These are phyloP conservation scores for Balansia obtecta DNA, from an alignment of 2,329 filamentous ascomycete species.

Conservation along the genomic window DNA sequence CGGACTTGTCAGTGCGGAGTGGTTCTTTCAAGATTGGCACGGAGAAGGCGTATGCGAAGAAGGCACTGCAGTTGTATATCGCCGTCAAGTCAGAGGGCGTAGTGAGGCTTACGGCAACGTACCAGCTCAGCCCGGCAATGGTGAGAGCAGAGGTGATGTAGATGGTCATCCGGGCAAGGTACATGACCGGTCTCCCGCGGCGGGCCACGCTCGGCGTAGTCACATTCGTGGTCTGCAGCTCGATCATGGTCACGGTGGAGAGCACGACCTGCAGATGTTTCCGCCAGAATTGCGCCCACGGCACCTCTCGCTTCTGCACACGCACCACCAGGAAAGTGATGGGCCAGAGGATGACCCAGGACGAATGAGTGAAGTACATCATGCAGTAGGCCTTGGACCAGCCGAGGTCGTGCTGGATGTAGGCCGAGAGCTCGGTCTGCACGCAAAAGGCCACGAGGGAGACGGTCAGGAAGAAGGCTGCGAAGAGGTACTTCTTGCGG, in stretches of 20 bases:
- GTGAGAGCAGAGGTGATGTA: constrained; percentile 79
- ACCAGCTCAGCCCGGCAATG: constrained; percentile 87
- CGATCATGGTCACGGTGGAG: constrained; percentile 65
- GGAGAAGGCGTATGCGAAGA: constrained; percentile 96
- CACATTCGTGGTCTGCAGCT: constrained; percentile 62
- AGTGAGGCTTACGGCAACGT: constrained; percentile 85
- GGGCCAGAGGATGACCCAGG: constrained; percentile 85
- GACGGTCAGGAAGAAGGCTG: constrained; percentile 68
- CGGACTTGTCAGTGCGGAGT: constrained; percentile 68
- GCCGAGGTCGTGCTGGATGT: constrained; percentile 81
- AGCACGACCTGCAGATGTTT: constrained; percentile 37
- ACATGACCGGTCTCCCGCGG: constrained; percentile 38
- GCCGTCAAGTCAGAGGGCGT: constrained; percentile 89
- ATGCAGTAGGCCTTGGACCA: constrained; percentile 99
- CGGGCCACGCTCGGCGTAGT: constrained; percentile 27
- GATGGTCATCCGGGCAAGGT: constrained; percentile 68
- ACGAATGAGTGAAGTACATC: constrained; percentile 95
- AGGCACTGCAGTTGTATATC: constrained; percentile 98
- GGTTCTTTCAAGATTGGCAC: constrained; percentile 82
- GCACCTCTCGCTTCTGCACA: constrained; percentile 61
- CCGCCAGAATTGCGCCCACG: constrained; percentile 81
- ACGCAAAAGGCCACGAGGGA: constrained; percentile 81
- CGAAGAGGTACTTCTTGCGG: constrained; percentile 74
- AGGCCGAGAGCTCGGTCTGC: constrained; percentile 90
- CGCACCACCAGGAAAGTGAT: constrained; percentile 69